Evolutionary conservation across 2,329 filamentous ascomycete genomes (phyloP).

Genomic region (Aaosphaeria pasadenensis): DNA sequence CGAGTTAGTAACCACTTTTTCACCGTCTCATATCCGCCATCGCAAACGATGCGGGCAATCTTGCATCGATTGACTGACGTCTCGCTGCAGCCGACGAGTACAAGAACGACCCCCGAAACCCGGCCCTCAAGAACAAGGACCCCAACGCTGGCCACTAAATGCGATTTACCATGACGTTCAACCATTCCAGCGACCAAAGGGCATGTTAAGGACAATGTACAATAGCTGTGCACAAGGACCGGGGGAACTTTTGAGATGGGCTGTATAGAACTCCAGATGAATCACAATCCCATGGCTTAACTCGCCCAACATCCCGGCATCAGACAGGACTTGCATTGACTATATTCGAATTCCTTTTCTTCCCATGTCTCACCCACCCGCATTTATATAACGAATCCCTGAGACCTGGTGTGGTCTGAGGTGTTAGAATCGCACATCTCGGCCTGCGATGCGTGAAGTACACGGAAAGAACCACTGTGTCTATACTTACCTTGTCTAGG

Average conservation of each 20-base stretch:
- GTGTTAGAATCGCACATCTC: no score
- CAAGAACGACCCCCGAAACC: slow-evolving; percentile 96
- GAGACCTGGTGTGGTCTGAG: no score
- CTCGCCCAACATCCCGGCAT: no score
- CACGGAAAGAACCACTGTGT: no score
- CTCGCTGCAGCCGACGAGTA: slow-evolving; percentile 72
- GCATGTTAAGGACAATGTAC: slow-evolving; percentile 30
- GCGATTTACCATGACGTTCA: slow-evolving; percentile 1
- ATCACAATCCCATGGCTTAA: background rate
- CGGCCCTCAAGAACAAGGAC: slow-evolving; percentile 38
- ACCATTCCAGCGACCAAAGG: slow-evolving; percentile 5
- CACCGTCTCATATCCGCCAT: background rate
- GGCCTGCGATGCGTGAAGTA: no score
- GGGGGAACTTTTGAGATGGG: slow-evolving; percentile 12
- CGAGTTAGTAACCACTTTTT: slow-evolving; percentile 58
- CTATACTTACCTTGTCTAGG: no score
- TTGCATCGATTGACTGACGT: slow-evolving; percentile 13
- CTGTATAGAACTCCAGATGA: slow-evolving; percentile 29
- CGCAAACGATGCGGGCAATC: background rate
- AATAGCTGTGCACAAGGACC: slow-evolving; percentile 26
- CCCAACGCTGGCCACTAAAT: slow-evolving; percentile 26
- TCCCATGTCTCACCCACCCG: no score
- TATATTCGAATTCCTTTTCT: no score
- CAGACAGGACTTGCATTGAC: no score
- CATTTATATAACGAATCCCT: no score